Evolutionary conservation across 83 land plant genomes (phyloP), one percentile per base, ranked within the genome.

Genomic region (Thuja plicata): DNA sequence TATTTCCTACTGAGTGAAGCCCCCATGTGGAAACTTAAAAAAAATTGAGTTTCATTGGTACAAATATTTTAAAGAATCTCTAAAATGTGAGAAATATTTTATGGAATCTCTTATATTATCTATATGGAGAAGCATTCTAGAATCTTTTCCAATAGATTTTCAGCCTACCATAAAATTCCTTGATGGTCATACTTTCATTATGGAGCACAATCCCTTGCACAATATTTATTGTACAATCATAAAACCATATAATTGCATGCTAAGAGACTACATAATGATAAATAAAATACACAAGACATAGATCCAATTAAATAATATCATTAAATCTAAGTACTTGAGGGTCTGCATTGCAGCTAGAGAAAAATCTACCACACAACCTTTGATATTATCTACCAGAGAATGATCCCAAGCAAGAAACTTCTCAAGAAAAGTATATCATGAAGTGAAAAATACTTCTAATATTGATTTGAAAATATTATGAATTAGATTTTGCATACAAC

Each of bases 301-400:
- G 45, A 74, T 88, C 38, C 66, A n/a, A 41, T 30, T 1, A 21
- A 17, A 21, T 73, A 9, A 34, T 54, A 3, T 19, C 16, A 11
- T 32, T 76, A 8, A 32, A 15, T n/a, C 40, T 74, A 27, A 16
- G 50, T 89, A 97, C 99, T 96, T 97, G 96, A 57, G 99, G 99
- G 80, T 98, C 99, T 32, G 99, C 24, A 92, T 89, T 79, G 99
- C 97, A 88, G 91, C 96, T 73, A 99, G 99, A n/a, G 99, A 99
- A 48, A 99, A 98, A 90, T 98, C 99, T 89, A 98, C 95, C 82
- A 98, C 92, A 88, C 99, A 96, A 40, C 99, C 99, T 45, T 91
- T 96, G 83, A 98, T 96, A 45, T 91, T 96, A 32, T 91, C 94
- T 79, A 91, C 82, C 13, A 94, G 48, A 79, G 92, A 85, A 27